Conservation (phyloP, 2,329 filamentous ascomycete genomes). For the Fusarium sororula region DNA sequence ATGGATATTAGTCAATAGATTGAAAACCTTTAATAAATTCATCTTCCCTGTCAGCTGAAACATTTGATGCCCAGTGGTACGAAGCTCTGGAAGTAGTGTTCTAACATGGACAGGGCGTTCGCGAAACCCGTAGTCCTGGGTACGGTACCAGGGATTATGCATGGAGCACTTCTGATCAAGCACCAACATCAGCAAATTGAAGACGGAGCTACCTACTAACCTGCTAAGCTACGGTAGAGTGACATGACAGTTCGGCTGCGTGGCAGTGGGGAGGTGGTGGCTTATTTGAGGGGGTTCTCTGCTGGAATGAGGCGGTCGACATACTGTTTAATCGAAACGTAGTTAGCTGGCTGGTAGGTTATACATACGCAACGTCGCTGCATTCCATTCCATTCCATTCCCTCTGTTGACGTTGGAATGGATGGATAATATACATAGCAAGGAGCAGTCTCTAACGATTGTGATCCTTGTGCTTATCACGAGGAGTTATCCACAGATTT, state of each 20-base stretch:
- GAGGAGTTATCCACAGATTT: not conserved
- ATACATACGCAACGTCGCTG: not conserved
- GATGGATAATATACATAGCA: not conserved
- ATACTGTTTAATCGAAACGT: not conserved
- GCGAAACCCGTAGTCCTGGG: slow-evolving; percentile 5
- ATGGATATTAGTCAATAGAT: not conserved
- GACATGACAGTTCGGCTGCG: slow-evolving; percentile 8
- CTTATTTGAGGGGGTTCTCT: not conserved
- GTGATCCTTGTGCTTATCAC: not conserved
- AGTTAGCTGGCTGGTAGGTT: not conserved
- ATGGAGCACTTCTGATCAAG: not conserved
- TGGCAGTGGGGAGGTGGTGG: not conserved
- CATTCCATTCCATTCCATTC: slow-evolving; percentile 9
- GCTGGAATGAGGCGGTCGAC: slow-evolving; percentile 20
- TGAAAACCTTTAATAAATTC: not conserved
- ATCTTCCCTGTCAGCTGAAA: slow-evolving; percentile 11
- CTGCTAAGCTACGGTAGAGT: slow-evolving; percentile 4
- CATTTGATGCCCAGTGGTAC: not conserved
- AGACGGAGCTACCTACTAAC: not conserved
- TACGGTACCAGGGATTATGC: slow-evolving; percentile 6
- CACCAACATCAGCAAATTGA: not conserved
- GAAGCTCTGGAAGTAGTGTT: not conserved
- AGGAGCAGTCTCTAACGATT: not conserved
- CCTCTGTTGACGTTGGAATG: not conserved
- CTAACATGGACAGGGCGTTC: slow-evolving; percentile 14